Base-by-base conservation (phyloP, 2,329 filamentous ascomycete genomes). In the Pestalotiopsis sp. region DNA sequence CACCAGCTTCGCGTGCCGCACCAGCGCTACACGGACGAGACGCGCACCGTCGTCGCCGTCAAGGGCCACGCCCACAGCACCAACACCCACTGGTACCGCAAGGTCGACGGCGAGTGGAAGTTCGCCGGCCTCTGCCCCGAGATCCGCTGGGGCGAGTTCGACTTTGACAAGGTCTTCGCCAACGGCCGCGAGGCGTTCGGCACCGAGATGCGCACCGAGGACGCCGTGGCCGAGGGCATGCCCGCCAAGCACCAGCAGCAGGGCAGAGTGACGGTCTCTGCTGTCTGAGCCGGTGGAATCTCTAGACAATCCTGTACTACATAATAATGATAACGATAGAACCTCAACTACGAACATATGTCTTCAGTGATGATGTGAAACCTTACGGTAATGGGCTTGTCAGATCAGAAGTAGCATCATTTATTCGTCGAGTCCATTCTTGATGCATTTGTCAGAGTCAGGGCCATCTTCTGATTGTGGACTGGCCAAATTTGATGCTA, bases 1-100 rank as follows among this genome's bases (percentile, higher is more conserved):
- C 87, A 89, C 78, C 88, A 90, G 80, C 79, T 90, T 63, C 86
- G 89, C 57, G 88, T 89, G 41, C 87, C 88, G 2, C 89, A 91
- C 75, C 88, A 90, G 80, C 82, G 86, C 65, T 90, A 90, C 79
- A 85, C 82, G 2, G 86, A 88, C 72, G 80, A 76, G n/a, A 82
- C 78, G 41, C 74, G 85, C 68, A 73, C 78, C 63, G 77, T 80
- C 27, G 86, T 90, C 49, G 82, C 82, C 67, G 82, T 88, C 75
- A 89, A 89, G 80, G 89, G 89, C 69, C 89, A 90, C 74, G 86
- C 84, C 17, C 87, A 90, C 80, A 84, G 83, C 68, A 84, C 84
- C 73, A 88, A 88, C 76, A 84, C 83, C 69, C 86, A 88, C 77
- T 87, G 84, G 79, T 90, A 90, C 78, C 80, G 79, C 67, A 89